Conservation (phyloP, 2,329 filamentous ascomycete genomes). For the Xylariomycetidae sp. region DNA sequence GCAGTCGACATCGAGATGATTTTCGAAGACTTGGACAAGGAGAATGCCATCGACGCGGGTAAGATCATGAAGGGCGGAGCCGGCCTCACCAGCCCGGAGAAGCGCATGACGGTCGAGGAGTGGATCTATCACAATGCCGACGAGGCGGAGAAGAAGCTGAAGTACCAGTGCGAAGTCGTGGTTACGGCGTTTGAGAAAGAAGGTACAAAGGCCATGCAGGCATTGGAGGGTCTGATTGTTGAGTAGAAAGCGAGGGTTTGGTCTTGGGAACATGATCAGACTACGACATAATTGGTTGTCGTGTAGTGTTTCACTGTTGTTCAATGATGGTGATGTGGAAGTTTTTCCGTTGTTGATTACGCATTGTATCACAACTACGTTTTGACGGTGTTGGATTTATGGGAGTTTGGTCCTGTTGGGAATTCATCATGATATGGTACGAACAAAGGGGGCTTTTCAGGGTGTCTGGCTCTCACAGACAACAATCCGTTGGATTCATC, state of each 20-base stretch:
- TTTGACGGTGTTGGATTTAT: too few relatives aligned
- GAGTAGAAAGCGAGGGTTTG: slow-evolving; percentile 29
- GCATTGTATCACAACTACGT: too few relatives aligned
- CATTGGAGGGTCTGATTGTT: slow-evolving; percentile 67
- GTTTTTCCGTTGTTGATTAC: too few relatives aligned
- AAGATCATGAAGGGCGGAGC: slow-evolving; percentile 49
- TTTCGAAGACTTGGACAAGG: slow-evolving; percentile 50
- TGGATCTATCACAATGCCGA: slow-evolving; percentile 83
- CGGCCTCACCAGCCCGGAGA: slow-evolving; percentile 70
- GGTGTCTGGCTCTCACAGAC: too few relatives aligned
- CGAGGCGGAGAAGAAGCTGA: slow-evolving; percentile 73
- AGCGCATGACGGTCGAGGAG: slow-evolving; percentile 86
- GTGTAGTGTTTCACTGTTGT: too few relatives aligned
- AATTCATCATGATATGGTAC: too few relatives aligned
- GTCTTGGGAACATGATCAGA: too few relatives aligned
- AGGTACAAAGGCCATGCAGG: slow-evolving; percentile 71
- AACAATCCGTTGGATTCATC: too few relatives aligned
- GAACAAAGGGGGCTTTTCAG: too few relatives aligned
- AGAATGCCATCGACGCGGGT: slow-evolving; percentile 41
- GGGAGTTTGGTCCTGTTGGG: too few relatives aligned
- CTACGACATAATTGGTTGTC: too few relatives aligned
- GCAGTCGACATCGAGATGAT: slow-evolving; percentile 72
- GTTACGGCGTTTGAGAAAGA: slow-evolving; percentile 81
- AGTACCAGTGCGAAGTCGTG: slow-evolving; percentile 75
- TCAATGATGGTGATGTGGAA: too few relatives aligned